Conservation (phyloP, 768 basidiomycete genomes). For the Stropharia rugosoannulata region DNA sequence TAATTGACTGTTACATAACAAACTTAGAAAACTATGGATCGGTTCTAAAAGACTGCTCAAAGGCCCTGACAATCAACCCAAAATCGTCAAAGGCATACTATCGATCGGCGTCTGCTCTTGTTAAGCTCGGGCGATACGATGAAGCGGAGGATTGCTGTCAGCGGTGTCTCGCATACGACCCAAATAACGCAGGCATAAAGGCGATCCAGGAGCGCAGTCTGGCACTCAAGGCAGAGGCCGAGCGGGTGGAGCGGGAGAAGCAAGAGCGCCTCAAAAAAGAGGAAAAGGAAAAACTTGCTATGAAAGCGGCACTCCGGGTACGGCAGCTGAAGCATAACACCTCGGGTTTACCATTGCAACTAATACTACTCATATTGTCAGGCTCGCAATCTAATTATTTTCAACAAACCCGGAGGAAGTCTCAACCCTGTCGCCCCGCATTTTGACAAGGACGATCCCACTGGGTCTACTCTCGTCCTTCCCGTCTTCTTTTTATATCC, state of each 20-base stretch:
- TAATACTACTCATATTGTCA: conserved; percentile 27
- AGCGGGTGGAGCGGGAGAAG: conserved; percentile 49
- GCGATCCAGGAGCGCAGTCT: conserved; percentile 45
- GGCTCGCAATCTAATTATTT: conserved; percentile 70
- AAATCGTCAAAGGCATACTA: conserved; percentile 82
- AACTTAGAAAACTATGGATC: conserved; percentile 81
- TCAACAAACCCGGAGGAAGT: conserved; percentile 50
- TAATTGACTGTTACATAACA: background rate
- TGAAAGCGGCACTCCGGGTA: conserved; percentile 69
- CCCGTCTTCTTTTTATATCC: conserved; percentile 96
- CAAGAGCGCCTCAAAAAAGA: conserved; percentile 48
- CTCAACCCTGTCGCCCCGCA: conserved; percentile 61
- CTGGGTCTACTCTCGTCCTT: conserved; percentile 62
- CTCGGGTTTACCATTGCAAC: background rate
- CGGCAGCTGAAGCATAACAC: conserved; percentile 18
- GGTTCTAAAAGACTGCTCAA: conserved; percentile 83
- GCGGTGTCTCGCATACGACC: conserved; percentile 62
- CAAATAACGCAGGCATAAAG: conserved; percentile 53
- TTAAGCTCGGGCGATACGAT: conserved; percentile 69
- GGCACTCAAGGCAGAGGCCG: conserved; percentile 47
- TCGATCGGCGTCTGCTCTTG: conserved; percentile 76
- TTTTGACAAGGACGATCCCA: conserved; percentile 65
- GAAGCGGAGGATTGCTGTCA: conserved; percentile 85
- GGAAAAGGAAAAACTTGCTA: conserved; percentile 47
- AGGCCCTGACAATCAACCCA: conserved; percentile 60